Percentiles rank a stretch among this genome's conserved stretches.
Conservation (phyloP, 1,139 yeast species). For the Kluyveromyces sp. region DNA sequence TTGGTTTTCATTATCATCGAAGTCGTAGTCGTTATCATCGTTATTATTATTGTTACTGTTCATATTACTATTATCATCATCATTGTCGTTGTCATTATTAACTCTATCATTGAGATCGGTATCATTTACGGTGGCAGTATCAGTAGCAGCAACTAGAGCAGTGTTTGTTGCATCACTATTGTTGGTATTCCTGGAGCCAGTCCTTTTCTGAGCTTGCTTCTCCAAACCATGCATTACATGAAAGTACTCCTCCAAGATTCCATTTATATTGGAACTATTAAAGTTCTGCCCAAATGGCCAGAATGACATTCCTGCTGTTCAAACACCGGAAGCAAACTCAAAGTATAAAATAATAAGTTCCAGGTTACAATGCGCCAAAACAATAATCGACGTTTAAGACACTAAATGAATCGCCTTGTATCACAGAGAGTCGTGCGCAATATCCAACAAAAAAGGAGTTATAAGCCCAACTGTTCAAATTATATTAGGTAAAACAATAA, state of each 20-base stretch:
- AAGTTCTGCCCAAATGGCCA: conserved; percentile 42
- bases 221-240: conserved; percentile 24
- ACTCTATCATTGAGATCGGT: conserved; percentile 7
- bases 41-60: background rate
- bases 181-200: conserved; percentile 1
- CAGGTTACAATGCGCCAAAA: background rate
- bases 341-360: background rate
- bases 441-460: too few relatives aligned
- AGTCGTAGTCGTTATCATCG: background rate
- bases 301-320: conserved; percentile 32
- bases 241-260: conserved; percentile 32
- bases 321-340: background rate
- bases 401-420: too few relatives aligned
- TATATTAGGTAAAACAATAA: too few relatives aligned
- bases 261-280: conserved; percentile 31
- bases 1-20: background rate
- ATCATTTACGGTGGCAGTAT: background rate
- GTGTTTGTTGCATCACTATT: conserved; percentile 7
- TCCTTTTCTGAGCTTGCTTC: conserved; percentile 4
- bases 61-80: background rate
- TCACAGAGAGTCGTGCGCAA: too few relatives aligned
- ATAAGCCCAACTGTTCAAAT: too few relatives aligned
- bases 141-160: background rate
- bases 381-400: too few relatives aligned
- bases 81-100: conserved; percentile 17